Evolutionary conservation across 2,329 filamentous ascomycete genomes (phyloP), one percentile per base, ranked within the genome.

Genomic region (Dissoconium aciculare): DNA sequence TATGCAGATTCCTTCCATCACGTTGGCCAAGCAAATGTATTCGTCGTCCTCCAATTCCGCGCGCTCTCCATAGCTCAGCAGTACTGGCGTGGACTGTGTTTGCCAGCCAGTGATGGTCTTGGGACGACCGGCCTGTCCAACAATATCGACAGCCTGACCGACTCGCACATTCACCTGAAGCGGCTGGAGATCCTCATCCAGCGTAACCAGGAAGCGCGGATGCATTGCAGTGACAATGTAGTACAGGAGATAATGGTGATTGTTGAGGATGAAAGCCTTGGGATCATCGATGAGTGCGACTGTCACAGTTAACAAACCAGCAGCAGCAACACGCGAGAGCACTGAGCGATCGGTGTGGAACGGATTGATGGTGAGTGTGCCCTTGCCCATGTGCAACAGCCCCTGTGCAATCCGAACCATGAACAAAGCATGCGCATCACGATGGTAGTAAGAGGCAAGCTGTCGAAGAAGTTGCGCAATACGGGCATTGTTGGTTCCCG

Each of bases 71-170:
- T 93, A 78, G n/a, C 82, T 78, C 47, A 98, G 64, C 36, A 98
- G 65, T 27, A 98, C 89, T 1, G 89, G 89, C n/a, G 89, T 98
- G 63, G 82, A 94, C 66, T 98, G 89, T 43, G 89, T 98, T 61
- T 98, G 89, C 89, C 89, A 98, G 31, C 89, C 89, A 6, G 89
- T 98, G 49, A 98, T 98, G 2, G 89, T 98, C 76, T 98, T 95
- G 44, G 89, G 89, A 40, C 87, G 73, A 54, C 89, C 89, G 9
- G 91, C 89, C 58, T 95, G 89, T 30, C 89, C 91, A 24, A 98
- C 89, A 25, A 98, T 85, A 54, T 98, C 89, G 12, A 98, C 91
- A 11, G 91, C 89, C 61, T 98, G 91, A 57, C 89, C 89, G 26
- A 98, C 87, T 17, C 89, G 79, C 11, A 98, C 89, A 48, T 94